Conservation (phyloP, 208 protist species). For the Strigomonas galati region DNA sequence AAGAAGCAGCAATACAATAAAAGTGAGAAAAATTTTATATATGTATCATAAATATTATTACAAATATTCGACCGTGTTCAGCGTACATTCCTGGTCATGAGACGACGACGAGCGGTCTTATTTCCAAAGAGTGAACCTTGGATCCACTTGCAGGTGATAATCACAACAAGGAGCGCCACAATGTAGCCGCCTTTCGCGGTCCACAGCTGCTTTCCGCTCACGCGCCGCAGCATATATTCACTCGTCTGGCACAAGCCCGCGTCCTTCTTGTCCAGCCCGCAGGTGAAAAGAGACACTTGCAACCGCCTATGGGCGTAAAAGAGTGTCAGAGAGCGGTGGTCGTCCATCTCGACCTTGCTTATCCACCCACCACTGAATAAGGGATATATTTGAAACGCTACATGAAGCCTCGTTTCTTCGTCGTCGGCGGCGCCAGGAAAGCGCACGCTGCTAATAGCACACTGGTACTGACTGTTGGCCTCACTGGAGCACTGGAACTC, state of each 20-base stretch:
- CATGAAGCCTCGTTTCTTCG: too few species aligned
- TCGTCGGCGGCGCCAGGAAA: too few species aligned
- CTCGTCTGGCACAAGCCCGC: constrained; percentile 2
- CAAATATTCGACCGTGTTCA: too few species aligned
- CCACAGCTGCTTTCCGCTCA: constrained; percentile 17
- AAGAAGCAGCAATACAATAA: not conserved
- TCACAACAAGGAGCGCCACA: constrained; percentile 39
- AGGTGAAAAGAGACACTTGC: not conserved
- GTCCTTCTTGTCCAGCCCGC: not conserved
- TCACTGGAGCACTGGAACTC: too few species aligned
- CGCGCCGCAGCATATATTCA: too few species aligned
- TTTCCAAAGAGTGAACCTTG: constrained; percentile 17
- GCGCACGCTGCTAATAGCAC: too few species aligned
- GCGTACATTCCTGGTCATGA: too few species aligned
- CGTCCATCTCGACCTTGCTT: not conserved
- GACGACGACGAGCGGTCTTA: constrained; percentile 2
- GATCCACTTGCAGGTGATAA: constrained; percentile 53
- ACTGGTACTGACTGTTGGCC: too few species aligned
- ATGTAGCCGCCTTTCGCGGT: constrained; percentile 42
- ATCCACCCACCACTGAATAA: constrained; percentile 7
- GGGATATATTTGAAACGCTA: too few species aligned
- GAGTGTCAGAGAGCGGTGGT: not conserved
- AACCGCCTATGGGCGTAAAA: not conserved
- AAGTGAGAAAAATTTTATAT: not conserved
- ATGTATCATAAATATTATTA: not conserved